These are phyloP conservation scores for Aspergillus sp. DNA, from an alignment of 2,329 filamentous ascomycete genomes.

Conservation along the genomic window DNA sequence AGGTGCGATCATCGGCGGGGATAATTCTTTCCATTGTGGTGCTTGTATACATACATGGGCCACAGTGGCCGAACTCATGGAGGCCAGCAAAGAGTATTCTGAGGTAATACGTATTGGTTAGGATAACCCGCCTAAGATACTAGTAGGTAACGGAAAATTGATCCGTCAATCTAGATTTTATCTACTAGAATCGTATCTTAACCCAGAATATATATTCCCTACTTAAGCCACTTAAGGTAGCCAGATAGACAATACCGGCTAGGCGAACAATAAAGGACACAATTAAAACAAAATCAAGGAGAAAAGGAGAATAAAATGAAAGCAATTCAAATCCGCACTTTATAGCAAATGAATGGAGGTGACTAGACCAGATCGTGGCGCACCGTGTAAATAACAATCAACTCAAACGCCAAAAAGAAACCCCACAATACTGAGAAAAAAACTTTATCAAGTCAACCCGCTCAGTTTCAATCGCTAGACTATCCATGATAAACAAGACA, in stretches of 20 bases:
- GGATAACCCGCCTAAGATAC: background rate
- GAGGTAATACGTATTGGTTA: too few relatives aligned
- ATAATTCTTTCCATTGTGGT: background rate
- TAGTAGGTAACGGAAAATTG: background rate
- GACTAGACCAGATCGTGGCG: conserved; percentile 15
- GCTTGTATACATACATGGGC: too few relatives aligned
- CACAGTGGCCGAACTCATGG: too few relatives aligned
- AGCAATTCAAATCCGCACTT: conserved; percentile 16
- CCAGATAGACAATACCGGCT: conserved; percentile 7
- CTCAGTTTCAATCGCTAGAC: conserved; percentile 32
- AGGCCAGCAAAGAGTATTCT: too few relatives aligned
- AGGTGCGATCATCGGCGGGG: background rate
- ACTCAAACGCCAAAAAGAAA: conserved; percentile 22
- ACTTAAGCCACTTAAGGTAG: conserved; percentile 9
- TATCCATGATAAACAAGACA: conserved; percentile 28
- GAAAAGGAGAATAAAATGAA: conserved; percentile 1
- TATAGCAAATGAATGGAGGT: conserved; percentile 21
- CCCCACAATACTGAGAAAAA: conserved; percentile 15
- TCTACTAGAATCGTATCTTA: background rate
- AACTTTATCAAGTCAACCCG: conserved; percentile 22
- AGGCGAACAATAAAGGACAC: conserved; percentile 6
- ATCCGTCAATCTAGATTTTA: background rate
- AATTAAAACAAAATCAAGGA: conserved; percentile 11
- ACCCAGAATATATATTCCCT: conserved; percentile 22
- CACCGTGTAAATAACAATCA: conserved; percentile 8